These are phyloP conservation scores for Epichloe baconii DNA, from an alignment of 2,329 filamentous ascomycete species.

Conservation along the genomic window DNA sequence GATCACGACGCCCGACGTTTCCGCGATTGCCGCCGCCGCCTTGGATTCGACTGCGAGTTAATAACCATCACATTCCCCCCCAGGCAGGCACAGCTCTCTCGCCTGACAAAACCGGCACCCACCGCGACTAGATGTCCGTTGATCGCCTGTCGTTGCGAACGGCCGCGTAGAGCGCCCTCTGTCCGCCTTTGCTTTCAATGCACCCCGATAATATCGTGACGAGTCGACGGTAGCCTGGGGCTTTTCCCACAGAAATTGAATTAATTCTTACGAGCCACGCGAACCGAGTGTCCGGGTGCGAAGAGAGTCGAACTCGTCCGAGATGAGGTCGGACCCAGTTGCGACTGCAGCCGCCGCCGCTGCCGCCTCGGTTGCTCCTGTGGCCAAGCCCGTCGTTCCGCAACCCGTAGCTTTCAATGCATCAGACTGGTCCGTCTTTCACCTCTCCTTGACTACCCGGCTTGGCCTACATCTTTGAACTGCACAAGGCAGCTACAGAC, in stretches of 20 bases:
- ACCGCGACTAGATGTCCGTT: not conserved
- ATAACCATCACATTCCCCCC: not conserved
- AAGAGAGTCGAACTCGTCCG: not conserved
- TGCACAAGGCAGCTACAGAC: not conserved
- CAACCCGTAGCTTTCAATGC: slow-evolving; percentile 11
- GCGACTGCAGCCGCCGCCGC: slow-evolving; percentile 3
- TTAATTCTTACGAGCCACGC: not conserved
- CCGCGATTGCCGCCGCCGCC: not conserved
- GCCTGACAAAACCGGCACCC: not conserved
- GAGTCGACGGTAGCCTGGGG: not conserved
- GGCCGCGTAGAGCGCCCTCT: not conserved
- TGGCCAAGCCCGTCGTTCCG: not conserved
- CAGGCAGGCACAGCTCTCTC: not conserved
- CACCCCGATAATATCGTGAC: not conserved
- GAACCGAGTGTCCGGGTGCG: not conserved
- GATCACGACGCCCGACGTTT: not conserved
- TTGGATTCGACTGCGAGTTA: not conserved
- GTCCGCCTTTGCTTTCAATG: slow-evolving; percentile 1
- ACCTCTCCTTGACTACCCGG: not conserved
- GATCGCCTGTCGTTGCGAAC: not conserved
- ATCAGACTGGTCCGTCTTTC: slow-evolving; percentile 11
- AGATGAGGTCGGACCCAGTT: slow-evolving; percentile 6
- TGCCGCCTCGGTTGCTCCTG: slow-evolving; percentile 1
- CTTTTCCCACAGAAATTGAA: not conserved
- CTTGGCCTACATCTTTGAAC: not conserved